These are phyloP conservation scores for Botrytis hyacinthi DNA, from an alignment of 2,329 filamentous ascomycete species.

Conservation along the genomic window DNA sequence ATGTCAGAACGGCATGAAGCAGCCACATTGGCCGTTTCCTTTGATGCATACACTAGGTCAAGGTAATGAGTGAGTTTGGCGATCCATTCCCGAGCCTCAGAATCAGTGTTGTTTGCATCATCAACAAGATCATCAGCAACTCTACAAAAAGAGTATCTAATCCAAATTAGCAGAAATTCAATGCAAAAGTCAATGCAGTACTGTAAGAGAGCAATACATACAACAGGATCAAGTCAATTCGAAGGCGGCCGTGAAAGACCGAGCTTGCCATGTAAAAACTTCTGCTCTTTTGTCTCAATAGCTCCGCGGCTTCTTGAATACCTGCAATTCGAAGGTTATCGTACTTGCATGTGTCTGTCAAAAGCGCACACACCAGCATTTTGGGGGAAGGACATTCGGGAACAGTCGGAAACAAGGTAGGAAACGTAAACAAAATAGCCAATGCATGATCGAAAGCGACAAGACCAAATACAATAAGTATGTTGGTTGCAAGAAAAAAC, in stretches of 20 bases:
- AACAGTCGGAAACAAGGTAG: conserved; percentile 52
- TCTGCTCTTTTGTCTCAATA: conserved; percentile 63
- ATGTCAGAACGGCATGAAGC: conserved; percentile 23
- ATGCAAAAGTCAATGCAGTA: too few species aligned
- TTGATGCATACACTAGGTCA: conserved; percentile 48
- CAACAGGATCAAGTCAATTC: conserved; percentile 66
- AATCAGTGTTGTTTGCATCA: conserved; percentile 50
- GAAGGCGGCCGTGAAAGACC: conserved; percentile 64
- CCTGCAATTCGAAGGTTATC: conserved; percentile 57
- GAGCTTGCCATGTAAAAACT: conserved; percentile 73
- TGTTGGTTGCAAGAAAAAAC: conserved; percentile 71
- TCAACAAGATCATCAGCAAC: conserved; percentile 73
- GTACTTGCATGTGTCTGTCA: conserved; percentile 48
- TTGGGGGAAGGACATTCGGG: conserved; percentile 49
- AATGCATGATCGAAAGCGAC: conserved; percentile 68
- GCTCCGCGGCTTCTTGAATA: conserved; percentile 56
- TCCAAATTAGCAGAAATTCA: conserved; percentile 22
- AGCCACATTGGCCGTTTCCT: conserved; percentile 32
- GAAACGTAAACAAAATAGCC: conserved; percentile 63
- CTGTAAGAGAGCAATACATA: conserved; percentile 38
- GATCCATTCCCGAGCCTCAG: conserved; percentile 58
- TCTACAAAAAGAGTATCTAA: conserved; percentile 68
- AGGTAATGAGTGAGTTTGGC: conserved; percentile 57
- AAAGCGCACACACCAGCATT: conserved; percentile 52
- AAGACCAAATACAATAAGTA: conserved; percentile 66